Conservation (phyloP, 805 yeast species). For the Cyberlindnera mrakii region DNA sequence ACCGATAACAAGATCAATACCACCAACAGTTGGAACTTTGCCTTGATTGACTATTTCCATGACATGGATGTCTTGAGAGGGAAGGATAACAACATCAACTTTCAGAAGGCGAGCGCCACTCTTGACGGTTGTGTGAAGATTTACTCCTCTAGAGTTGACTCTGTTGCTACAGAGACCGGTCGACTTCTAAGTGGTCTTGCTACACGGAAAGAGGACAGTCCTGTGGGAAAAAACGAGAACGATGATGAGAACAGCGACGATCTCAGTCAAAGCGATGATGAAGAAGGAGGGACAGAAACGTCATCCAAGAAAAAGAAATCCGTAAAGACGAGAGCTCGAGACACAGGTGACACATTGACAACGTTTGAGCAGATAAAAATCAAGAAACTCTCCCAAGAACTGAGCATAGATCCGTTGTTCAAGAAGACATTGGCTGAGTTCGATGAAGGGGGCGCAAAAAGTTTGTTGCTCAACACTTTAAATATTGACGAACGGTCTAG, state of each 20-base stretch:
- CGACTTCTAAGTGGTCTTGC: conserved; percentile 73
- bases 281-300: conserved; percentile 6
- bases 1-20: conserved; percentile 81
- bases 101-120: conserved; percentile 87
- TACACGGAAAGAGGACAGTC: conserved; percentile 28
- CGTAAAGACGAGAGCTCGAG: conserved; percentile 21
- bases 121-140: conserved; percentile 93
- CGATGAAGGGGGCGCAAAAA: conserved; percentile 80
- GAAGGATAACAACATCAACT: conserved; percentile 72
- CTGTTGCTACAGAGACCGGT: conserved; percentile 88
- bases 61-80: conserved; percentile 71
- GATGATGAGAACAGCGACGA: conserved; percentile 17
- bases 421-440: conserved; percentile 71
- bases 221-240: conserved; percentile 17
- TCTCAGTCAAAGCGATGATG: conserved; percentile 22
- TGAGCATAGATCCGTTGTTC: conserved; percentile 67
- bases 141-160: conserved; percentile 84
- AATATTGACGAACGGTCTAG: conserved; percentile 46
- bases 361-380: conserved; percentile 44
- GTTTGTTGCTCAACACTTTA: conserved; percentile 57
- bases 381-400: conserved; percentile 56
- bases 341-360: conserved; percentile 41
- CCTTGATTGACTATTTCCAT: conserved; percentile 85
- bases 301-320: conserved; percentile 24
- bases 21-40: conserved; percentile 85